Evolutionary conservation across 345 rosid genomes (phyloP).

Genomic region (Firmiana major): DNA sequence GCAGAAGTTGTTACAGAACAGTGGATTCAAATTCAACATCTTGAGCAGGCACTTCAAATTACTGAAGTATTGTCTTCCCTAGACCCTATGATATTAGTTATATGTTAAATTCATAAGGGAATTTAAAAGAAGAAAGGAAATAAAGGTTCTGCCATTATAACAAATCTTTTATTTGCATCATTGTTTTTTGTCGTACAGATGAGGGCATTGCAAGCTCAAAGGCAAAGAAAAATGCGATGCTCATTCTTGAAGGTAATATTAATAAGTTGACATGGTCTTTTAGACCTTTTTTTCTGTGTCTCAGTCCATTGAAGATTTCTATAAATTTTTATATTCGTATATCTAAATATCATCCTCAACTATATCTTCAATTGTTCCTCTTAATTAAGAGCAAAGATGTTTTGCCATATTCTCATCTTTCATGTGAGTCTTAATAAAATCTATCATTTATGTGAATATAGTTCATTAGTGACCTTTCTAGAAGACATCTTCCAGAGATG

Average conservation of each 20-base stretch:
- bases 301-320: neutral
- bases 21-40: conserved; percentile 71
- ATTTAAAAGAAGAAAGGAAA: neutral
- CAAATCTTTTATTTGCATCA: neutral
- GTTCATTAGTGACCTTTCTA: conserved; percentile 37
- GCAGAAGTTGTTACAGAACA: conserved; percentile 46
- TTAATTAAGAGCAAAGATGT: neutral
- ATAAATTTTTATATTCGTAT: neutral
- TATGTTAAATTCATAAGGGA: neutral
- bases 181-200: conserved; percentile 28
- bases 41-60: conserved; percentile 63
- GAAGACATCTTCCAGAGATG: conserved; percentile 33
- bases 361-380: neutral
- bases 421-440: conserved; percentile 7
- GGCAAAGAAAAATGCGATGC: conserved; percentile 34
- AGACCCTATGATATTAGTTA: neutral
- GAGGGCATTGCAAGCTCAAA: conserved; percentile 34
- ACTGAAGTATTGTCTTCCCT: conserved; percentile 25
- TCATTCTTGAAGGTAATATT: conserved; percentile 53
- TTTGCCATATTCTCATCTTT: neutral
- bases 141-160: neutral
- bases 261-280: neutral
- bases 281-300: neutral
- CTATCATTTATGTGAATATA: conserved; percentile 20
- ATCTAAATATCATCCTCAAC: neutral